Evolutionary conservation across 2,329 filamentous ascomycete genomes (phyloP).

Genomic region (Exophiala xenobiotica): DNA sequence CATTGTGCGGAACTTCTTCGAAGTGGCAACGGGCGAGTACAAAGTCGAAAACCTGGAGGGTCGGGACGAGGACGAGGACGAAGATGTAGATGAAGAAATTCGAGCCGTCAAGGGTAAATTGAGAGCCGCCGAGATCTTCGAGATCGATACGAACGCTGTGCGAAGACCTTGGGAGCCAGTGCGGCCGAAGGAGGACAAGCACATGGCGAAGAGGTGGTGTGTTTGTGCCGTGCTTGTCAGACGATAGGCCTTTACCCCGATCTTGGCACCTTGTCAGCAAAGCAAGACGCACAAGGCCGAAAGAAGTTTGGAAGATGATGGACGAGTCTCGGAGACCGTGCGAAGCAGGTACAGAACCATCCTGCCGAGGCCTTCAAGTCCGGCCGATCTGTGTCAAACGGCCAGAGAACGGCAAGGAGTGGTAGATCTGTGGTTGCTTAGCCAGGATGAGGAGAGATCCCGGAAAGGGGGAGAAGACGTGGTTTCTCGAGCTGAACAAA

Average conservation of each 20-base stretch:
- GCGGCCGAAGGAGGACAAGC: conserved; percentile 46
- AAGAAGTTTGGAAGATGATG: too few relatives aligned
- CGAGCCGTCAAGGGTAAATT: conserved; percentile 24
- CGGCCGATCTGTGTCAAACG: too few relatives aligned
- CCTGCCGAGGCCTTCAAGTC: too few relatives aligned
- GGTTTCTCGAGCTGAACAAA: too few relatives aligned
- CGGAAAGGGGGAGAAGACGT: too few relatives aligned
- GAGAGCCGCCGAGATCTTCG: conserved; percentile 25
- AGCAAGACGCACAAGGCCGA: too few relatives aligned
- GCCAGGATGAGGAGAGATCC: too few relatives aligned
- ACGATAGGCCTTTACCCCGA: not conserved
- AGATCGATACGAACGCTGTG: conserved; percentile 41
- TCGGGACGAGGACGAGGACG: conserved; percentile 40
- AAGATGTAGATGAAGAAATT: conserved; percentile 28
- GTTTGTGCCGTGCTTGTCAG: conserved; percentile 48
- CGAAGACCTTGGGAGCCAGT: conserved; percentile 44
- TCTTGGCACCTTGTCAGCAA: too few relatives aligned
- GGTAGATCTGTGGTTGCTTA: too few relatives aligned
- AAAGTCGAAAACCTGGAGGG: conserved; percentile 31
- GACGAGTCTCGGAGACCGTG: too few relatives aligned
- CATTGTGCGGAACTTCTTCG: conserved; percentile 58
- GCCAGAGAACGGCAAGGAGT: too few relatives aligned
- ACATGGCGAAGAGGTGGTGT: conserved; percentile 58
- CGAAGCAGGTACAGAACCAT: too few relatives aligned
- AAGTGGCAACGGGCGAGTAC: conserved; percentile 36